Conservation (phyloP, 2,329 filamentous ascomycete species). For the Xylaria sp. region DNA sequence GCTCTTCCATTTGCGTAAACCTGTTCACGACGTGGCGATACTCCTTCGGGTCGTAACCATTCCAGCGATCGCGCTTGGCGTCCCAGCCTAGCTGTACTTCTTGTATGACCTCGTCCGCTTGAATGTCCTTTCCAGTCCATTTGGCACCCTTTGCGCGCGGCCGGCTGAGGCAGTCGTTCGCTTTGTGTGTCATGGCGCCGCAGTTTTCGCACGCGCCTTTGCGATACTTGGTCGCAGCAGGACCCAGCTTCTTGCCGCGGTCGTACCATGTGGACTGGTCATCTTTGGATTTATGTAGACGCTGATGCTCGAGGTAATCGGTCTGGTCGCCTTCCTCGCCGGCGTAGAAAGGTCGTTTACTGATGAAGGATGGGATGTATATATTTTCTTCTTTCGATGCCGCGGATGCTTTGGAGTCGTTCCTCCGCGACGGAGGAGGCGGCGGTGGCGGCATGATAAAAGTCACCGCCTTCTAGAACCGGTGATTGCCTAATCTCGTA, state of each 20-base stretch:
- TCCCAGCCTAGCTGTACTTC: slow-evolving; percentile 92
- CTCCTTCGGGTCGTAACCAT: slow-evolving; percentile 91
- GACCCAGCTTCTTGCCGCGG: slow-evolving; percentile 80
- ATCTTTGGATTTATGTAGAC: slow-evolving; percentile 76
- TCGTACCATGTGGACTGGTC: slow-evolving; percentile 88
- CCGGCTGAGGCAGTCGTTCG: slow-evolving; percentile 88
- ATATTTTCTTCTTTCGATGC: slow-evolving; percentile 89
- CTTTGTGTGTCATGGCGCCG: slow-evolving; percentile 95
- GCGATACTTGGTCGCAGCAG: slow-evolving; percentile 92
- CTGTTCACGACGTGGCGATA: slow-evolving; percentile 88
- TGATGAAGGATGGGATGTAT: slow-evolving; percentile 98
- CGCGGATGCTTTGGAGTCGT: slow-evolving; percentile 42
- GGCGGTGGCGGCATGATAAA: slow-evolving; percentile 48
- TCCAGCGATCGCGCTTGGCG: slow-evolving; percentile 96
- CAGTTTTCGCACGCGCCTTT: slow-evolving; percentile 99
- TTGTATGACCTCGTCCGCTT: slow-evolving; percentile 87
- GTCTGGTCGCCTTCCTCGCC: slow-evolving; percentile 72
- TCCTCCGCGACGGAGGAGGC: slow-evolving; percentile 43
- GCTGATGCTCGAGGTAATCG: slow-evolving; percentile 97
- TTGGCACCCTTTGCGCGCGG: slow-evolving; percentile 88
- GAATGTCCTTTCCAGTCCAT: slow-evolving; percentile 91
- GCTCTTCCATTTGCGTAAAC: slow-evolving; percentile 82
- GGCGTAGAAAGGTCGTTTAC: slow-evolving; percentile 96
- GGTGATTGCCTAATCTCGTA: neutral
- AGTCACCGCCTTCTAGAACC: neutral